A percentile compares a stretch with the other conserved stretches of the same genome.
Conservation (phyloP, 306 rosid species). For the Dalbergia cochinchinensis region DNA sequence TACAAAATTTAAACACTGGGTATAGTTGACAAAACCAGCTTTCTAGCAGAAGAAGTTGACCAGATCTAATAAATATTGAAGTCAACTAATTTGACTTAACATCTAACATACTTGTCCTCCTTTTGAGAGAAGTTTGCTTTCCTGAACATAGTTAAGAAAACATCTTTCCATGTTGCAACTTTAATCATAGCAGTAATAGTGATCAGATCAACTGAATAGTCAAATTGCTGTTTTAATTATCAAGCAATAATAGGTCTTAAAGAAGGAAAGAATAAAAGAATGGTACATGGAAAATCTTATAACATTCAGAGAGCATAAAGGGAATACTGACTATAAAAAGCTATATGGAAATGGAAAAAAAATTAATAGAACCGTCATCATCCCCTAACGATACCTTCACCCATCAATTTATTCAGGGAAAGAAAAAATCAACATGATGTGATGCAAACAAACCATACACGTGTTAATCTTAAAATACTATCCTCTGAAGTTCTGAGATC, state of each 20-base stretch:
- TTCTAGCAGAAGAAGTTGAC: constrained; percentile 10
- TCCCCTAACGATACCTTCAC: constrained; percentile 22
- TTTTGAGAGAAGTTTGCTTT: not conserved
- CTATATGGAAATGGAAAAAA: constrained; percentile 3
- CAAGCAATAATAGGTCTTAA: constrained; percentile 5
- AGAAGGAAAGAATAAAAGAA: not conserved
- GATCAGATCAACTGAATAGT: not conserved
- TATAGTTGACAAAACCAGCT: constrained; percentile 5
- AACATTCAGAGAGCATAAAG: constrained; percentile 8
- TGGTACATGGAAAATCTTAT: not conserved
- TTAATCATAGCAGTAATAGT: constrained; percentile 1
- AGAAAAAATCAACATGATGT: constrained; percentile 18
- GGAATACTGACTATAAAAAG: not conserved
- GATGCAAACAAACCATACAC: constrained; percentile 1
- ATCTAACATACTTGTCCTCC: not conserved
- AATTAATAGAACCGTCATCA: constrained; percentile 14
- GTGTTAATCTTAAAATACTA: constrained; percentile 40
- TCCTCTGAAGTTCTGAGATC: constrained; percentile 45
- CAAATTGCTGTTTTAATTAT: not conserved
- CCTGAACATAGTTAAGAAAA: constrained; percentile 4
- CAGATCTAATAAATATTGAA: not conserved
- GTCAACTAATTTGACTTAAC: not conserved
- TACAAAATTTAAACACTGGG: not conserved
- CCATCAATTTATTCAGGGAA: not conserved
- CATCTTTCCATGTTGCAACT: constrained; percentile 5